Evolutionary conservation across 176 grass and related monocot genomes (phyloP), one percentile per base, ranked within the genome.

Genomic region (Musa schizocarpa): DNA sequence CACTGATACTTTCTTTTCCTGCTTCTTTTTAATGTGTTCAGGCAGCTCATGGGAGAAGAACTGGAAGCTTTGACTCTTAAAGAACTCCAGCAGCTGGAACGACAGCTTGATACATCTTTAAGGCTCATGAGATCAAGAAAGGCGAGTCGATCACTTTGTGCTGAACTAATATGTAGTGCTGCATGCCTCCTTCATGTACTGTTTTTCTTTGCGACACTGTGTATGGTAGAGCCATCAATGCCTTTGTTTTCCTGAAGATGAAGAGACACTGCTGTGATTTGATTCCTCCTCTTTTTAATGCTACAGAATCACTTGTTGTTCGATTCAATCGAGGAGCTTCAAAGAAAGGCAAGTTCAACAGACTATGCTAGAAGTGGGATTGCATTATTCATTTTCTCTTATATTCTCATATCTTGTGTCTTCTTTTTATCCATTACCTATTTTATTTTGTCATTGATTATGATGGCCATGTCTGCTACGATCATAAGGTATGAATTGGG

Each of bases 81-180:
- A 82, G 89, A 92, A 82, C 87, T 96, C 13, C 92, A 92, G 13
- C 83, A 92, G 67, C 74, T 96, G 89, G 92, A 96, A 80, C 87
- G 88, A 12, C 92, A 96, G 59, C 77, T 96, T 50, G 89, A 96
- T 50, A 27, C 65, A 82, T 87, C 89, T 86, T 81, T 96, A 83
- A 92, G 85, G 78, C 85, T 81, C 74, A 96, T 92, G 76, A 86
- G 89, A 86, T 88, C 87, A 86, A 92, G 85, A 90, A 96, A 89
- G 87, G 92, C 92, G 62, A 85, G 27, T 1, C 0, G 2, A 56
- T 52, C 19, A 69, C 78, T 23, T 0, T 55, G 6, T 69, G 43
- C 71, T 48, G 7, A 64, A 10, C 65, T 63, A 69, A 2, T 79
- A 84, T 80, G 13, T 11, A 54, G 25, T 14, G 57, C 4, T 68